Evolutionary conservation across 352 stramenopile species (phyloP).

Genomic region (Globisporangium mamillatum): DNA sequence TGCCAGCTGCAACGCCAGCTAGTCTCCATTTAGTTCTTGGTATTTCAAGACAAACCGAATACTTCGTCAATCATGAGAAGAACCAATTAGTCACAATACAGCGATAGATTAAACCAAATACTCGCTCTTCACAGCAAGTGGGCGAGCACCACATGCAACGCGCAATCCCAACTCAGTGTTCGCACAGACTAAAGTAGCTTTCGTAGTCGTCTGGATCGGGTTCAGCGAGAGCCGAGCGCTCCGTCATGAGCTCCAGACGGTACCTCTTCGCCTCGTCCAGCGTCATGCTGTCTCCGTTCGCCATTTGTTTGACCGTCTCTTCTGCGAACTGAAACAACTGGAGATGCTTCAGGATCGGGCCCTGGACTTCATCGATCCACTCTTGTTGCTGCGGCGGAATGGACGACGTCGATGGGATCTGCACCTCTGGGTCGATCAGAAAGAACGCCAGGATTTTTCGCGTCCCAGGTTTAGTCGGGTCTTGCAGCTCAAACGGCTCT

Average conservation of each 20-base stretch:
- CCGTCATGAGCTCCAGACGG: slow-evolving; percentile 29
- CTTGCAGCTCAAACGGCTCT: slow-evolving; percentile 39
- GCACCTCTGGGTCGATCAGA: slow-evolving; percentile 30
- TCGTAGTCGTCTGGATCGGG: slow-evolving; percentile 10
- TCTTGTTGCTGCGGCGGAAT: slow-evolving; percentile 39
- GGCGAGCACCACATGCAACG: neutral
- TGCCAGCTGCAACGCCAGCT: too few relatives aligned
- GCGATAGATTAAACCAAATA: too few relatives aligned
- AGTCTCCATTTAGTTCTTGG: neutral
- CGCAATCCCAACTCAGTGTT: slow-evolving; percentile 7
- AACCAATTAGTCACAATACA: too few relatives aligned
- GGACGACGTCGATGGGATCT: slow-evolving; percentile 30
- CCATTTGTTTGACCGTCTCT: slow-evolving; percentile 21
- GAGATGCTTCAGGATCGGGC: slow-evolving; percentile 12
- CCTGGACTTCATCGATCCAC: slow-evolving; percentile 25
- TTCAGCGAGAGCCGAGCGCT: slow-evolving; percentile 10
- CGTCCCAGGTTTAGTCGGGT: slow-evolving; percentile 26
- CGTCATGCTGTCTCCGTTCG: slow-evolving; percentile 21
- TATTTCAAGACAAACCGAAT: neutral
- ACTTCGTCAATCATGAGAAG: too few relatives aligned
- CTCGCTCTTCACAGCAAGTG: too few relatives aligned
- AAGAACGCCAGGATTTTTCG: slow-evolving; percentile 55
- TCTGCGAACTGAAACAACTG: slow-evolving; percentile 15
- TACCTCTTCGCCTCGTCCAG: slow-evolving; percentile 21
- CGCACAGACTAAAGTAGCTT: slow-evolving; percentile 14